Evolutionary conservation across 768 basidiomycete genomes (phyloP).

Genomic region (Sarcodon aspratus): DNA sequence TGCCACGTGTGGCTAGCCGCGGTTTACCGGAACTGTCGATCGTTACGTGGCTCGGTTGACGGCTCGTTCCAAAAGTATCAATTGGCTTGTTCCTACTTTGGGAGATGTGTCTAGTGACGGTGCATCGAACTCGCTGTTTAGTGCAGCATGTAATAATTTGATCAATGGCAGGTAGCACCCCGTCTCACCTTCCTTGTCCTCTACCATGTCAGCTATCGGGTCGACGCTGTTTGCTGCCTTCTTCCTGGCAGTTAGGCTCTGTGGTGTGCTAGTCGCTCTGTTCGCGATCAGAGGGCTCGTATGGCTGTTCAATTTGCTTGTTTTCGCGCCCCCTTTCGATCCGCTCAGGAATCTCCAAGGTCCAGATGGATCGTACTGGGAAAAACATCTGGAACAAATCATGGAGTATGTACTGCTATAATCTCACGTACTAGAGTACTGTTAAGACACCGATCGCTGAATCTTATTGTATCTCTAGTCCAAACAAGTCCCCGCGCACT

Average conservation of each 20-base stretch:
- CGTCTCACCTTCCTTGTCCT: not conserved
- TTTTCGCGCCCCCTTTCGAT: conserved; percentile 34
- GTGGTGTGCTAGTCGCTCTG: conserved; percentile 11
- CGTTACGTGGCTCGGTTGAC: too few species aligned
- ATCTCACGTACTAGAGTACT: not conserved
- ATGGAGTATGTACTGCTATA: conserved; percentile 28
- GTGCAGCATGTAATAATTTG: too few species aligned
- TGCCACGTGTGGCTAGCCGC: too few species aligned
- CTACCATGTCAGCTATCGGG: not conserved
- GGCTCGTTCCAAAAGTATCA: too few species aligned
- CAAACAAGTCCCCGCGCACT: conserved; percentile 25
- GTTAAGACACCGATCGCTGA: not conserved
- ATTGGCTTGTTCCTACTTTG: too few species aligned
- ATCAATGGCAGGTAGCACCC: conserved; percentile 3
- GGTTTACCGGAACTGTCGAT: too few species aligned
- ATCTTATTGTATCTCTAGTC: conserved; percentile 25
- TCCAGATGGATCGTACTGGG: conserved; percentile 27
- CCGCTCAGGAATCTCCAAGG: conserved; percentile 38
- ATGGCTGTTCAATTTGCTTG: conserved; percentile 32
- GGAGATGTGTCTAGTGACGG: too few species aligned
- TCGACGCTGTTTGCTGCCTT: not conserved
- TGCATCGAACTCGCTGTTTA: too few species aligned
- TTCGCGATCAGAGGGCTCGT: conserved; percentile 19
- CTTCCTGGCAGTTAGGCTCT: not conserved
- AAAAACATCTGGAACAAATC: conserved; percentile 33